Base-by-base conservation (phyloP, 2,329 filamentous ascomycete species). In the Aschersonia sp. region DNA sequence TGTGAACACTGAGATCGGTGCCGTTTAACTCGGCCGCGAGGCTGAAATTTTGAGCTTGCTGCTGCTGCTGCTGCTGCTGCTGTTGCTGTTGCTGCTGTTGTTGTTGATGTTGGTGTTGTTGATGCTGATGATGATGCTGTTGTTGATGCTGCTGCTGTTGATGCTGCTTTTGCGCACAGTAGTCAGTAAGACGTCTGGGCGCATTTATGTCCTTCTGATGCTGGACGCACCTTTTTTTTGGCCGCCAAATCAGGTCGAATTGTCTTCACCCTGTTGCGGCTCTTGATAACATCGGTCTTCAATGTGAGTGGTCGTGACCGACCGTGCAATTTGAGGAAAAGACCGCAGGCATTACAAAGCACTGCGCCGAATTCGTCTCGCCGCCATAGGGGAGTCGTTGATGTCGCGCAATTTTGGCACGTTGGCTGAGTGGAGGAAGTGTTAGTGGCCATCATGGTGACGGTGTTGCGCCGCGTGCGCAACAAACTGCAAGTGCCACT, bases 221-320 rank as follows among this genome's bases (percentile, higher is more conserved):
- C 42, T 48, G 42, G 45, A 61, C 68, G 60, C 69, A 87, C 87
- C 81, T 94, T 94, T 67, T 88, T 81, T 66, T 82, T 89, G 59
- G 87, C 85, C 44, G 82, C 80, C 53, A 85, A 78, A 58, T 89
- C 86, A 7, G 85, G 79, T 47, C 78, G 77, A 65, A 79, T 78
- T 31, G 88, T 92, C 74, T 97, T 97, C 57, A 97, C 90, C 54
- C 92, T 82, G 68, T 98, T 98, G 60, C 92, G 87, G 71, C 89
- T 96, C 74, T 98, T 98, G 71, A 98, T 98, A 56, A 97, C 90
- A 72, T 98, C 92, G 45, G 92, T 97, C 75, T 98, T 98, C 58
- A 98, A 77, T 57, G 87, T 94, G 64, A 95, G 96, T 56, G 92
- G 92, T 49, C 92, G 83, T 51, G 92, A 81, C 30, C 89, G 85